Evolutionary conservation across 169 alveolate genomes (phyloP).

Genomic region (Babesia bovis): DNA sequence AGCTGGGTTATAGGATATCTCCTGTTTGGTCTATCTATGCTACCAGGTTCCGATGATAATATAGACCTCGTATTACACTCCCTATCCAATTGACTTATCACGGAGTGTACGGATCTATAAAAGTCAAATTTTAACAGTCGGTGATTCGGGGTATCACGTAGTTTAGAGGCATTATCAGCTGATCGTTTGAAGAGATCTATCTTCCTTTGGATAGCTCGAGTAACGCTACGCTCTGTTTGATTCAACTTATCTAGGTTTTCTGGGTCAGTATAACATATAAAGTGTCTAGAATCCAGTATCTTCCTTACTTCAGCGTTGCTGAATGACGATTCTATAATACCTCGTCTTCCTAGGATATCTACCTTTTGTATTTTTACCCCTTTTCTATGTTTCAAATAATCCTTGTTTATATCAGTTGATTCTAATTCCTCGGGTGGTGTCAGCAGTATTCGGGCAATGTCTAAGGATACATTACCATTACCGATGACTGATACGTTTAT

Average conservation of each 20-base stretch:
- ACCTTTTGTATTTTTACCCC: slow-evolving; percentile 2
- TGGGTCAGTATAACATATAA: neutral
- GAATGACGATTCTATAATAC: slow-evolving; percentile 32
- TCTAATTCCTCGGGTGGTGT: slow-evolving; percentile 6
- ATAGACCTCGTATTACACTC: neutral
- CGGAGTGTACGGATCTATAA: neutral
- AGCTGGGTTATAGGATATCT: neutral
- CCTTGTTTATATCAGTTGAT: slow-evolving; percentile 5
- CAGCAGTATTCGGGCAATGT: slow-evolving; percentile 77
- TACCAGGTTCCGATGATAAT: neutral
- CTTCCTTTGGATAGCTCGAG: slow-evolving; percentile 6
- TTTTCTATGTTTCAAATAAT: neutral
- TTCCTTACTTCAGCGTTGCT: slow-evolving; percentile 45
- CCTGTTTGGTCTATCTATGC: neutral
- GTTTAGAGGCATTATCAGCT: neutral
- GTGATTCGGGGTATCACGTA: too few species aligned
- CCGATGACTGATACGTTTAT: slow-evolving; percentile 72
- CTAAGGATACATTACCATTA: slow-evolving; percentile 87
- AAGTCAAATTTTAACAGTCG: neutral
- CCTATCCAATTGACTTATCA: neutral
- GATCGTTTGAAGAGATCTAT: neutral
- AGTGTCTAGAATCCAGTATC: slow-evolving; percentile 2
- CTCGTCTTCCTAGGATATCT: slow-evolving; percentile 42
- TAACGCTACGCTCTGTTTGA: neutral
- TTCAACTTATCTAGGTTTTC: neutral